Conservation (phyloP, 345 rosid genomes). For the Conringia planisiliqua region DNA sequence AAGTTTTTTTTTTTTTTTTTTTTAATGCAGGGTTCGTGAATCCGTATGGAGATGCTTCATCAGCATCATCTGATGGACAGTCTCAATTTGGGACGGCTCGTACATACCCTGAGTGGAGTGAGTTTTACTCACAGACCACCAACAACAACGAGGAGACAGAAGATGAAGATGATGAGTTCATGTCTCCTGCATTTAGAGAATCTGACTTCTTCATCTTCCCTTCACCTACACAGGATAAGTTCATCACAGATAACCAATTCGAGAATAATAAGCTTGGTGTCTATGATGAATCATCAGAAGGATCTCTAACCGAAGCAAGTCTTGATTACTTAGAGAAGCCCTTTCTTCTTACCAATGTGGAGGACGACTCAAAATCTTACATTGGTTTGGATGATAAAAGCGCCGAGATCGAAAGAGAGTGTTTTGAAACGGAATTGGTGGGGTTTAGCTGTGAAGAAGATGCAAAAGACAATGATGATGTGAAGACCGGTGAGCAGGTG, state of each 20-base stretch:
- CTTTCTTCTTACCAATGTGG: conserved; percentile 35
- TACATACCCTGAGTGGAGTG: conserved; percentile 70
- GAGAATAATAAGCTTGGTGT: conserved; percentile 38
- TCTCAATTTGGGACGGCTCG: conserved; percentile 92
- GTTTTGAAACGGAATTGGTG: conserved; percentile 13
- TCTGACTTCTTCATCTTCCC: conserved; percentile 57
- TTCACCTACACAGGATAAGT: conserved; percentile 64
- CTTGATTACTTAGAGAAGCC: conserved; percentile 55
- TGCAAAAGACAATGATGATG: conserved; percentile 30
- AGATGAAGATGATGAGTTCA: conserved; percentile 45
- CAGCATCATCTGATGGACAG: conserved; percentile 62
- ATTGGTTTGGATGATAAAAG: conserved; percentile 33
- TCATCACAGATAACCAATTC: conserved; percentile 41
- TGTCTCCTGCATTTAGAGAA: conserved; percentile 63
- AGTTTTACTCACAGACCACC: conserved; percentile 45
- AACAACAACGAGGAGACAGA: conserved; percentile 33
- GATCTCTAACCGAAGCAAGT: conserved; percentile 39
- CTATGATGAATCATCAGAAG: conserved; percentile 41
- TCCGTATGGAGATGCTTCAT: conserved; percentile 81
- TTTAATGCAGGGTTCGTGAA: conserved; percentile 65
- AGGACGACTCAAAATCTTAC: conserved; percentile 29
- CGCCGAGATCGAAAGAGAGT: conserved; percentile 7
- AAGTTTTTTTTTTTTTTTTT: neutral
- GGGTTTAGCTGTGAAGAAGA: conserved; percentile 23
- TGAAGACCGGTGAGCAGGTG: conserved; percentile 31